Evolutionary conservation across 495 filamentous ascomycete species (phyloP).

Genomic region (Parathielavia hyrcaniae): DNA sequence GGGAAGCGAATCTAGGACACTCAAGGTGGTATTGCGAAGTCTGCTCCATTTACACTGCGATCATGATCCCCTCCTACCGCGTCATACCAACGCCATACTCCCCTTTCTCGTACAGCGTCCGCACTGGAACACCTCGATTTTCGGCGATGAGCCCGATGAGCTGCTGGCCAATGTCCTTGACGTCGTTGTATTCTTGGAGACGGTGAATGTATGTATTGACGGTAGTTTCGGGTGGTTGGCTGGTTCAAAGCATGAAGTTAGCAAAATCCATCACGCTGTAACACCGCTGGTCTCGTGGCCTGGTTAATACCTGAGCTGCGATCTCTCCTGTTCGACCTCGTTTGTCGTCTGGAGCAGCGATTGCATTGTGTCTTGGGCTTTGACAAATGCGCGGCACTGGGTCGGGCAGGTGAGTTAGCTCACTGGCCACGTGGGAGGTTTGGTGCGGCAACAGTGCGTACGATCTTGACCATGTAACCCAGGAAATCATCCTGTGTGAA

Average conservation of each 20-base stretch:
- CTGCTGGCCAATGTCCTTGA: constrained; percentile 66
- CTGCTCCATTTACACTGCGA: background rate
- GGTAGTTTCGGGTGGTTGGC: constrained; percentile 22
- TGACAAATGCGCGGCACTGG: constrained; percentile 17
- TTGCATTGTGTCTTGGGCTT: constrained; percentile 8
- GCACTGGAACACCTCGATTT: constrained; percentile 53
- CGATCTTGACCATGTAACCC: constrained; percentile 20
- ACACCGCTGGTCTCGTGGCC: background rate
- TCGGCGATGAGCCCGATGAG: constrained; percentile 72
- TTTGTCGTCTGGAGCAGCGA: background rate
- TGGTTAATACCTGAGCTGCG: constrained; percentile 15
- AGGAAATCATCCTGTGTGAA: constrained; percentile 18
- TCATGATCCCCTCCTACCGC: background rate
- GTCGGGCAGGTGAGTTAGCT: background rate
- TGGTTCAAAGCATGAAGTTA: background rate
- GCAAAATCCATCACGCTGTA: background rate
- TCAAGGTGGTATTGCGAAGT: too few relatives aligned
- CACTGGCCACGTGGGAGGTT: background rate
- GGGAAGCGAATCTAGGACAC: too few relatives aligned
- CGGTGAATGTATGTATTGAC: constrained; percentile 61
- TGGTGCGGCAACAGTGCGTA: too few relatives aligned
- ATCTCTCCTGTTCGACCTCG: constrained; percentile 4
- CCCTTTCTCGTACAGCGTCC: constrained; percentile 56
- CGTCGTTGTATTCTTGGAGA: constrained; percentile 73
- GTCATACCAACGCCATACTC: constrained; percentile 22